Evolutionary conservation across 441 rosid species (phyloP), one percentile per base, ranked within the genome.

Genomic region (Kokia cookei): DNA sequence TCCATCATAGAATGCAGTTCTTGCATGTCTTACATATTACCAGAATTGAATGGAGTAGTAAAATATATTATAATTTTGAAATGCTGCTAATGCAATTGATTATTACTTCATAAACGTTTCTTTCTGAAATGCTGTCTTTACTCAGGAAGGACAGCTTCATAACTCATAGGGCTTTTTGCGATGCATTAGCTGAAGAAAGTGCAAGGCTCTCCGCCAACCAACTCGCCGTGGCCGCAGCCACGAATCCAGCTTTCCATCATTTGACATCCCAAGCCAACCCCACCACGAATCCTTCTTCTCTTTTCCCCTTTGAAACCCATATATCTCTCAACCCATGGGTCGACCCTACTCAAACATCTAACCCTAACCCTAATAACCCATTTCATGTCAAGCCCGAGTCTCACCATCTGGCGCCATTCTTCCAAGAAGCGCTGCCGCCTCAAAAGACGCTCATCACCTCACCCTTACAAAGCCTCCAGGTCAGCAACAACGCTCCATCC

Each of bases 151-250:
- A 94, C 81, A 92, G 97, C 84, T 94, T 94, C 83, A 83, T 92
- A 82, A 94, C 99, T 19, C 99, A 92, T 74, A 87, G 99, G 54
- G 97, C 97, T 66, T 94, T 92, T 74, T 94, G 99, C 62, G 97
- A 92, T 80, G 99, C 99, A 73, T 82, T 94, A 71, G 97, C 97
- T 5, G 93, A 92, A 85, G 99, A 92, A 82, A 94, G 89, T 79
- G 97, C 97, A 26, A 90, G 97, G 80, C 77, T 90, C 69, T 80
- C 87, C 10, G 88, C 90, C 66, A 76, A 72, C 60, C 76, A 78
- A 57, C 37, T 70, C 42, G 77, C 48, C 9, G 6, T 77, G 53
- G 57, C 8, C 14, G 7, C 80, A 45, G 29, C 48, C 68, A 3
- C 75, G 15, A 72, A 75, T 76, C 76, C 71, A 55, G 45, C 69